A percentile compares a stretch with the other conserved stretches of the same genome.
These are phyloP conservation scores for Fusarium nematophilum DNA, from an alignment of 2,329 filamentous ascomycete species.

Conservation along the genomic window DNA sequence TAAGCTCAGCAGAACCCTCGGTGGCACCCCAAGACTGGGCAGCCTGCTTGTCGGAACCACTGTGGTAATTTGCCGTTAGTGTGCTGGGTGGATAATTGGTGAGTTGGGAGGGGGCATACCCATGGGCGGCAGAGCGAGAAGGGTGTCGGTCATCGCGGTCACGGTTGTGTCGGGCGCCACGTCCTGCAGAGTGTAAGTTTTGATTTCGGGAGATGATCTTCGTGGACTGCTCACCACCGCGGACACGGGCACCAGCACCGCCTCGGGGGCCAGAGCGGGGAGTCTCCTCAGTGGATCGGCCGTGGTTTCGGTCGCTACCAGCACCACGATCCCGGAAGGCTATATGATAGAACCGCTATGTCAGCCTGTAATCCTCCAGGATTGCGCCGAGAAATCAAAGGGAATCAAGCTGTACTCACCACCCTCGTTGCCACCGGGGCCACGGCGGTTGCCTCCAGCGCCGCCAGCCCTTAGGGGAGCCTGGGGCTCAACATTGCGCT, in stretches of 20 bases:
- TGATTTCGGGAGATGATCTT: background rate
- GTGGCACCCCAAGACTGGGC: slow-evolving; percentile 89
- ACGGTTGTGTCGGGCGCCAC: slow-evolving; percentile 64
- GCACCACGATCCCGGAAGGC: slow-evolving; percentile 91
- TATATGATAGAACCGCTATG: slow-evolving; percentile 54
- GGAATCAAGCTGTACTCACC: slow-evolving; percentile 67
- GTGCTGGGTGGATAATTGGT: background rate
- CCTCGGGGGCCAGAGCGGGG: slow-evolving; percentile 67
- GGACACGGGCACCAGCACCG: slow-evolving; percentile 71
- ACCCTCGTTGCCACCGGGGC: slow-evolving; percentile 82
- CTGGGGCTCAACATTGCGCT: slow-evolving; percentile 87
- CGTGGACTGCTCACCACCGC: slow-evolving; percentile 61
- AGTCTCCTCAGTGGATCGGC: slow-evolving; percentile 78
- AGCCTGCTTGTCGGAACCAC: slow-evolving; percentile 87
- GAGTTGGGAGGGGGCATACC: slow-evolving; percentile 53
- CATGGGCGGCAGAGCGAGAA: slow-evolving; percentile 53
- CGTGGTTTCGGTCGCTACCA: slow-evolving; percentile 84
- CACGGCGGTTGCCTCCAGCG: slow-evolving; percentile 61
- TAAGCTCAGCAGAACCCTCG: slow-evolving; percentile 85
- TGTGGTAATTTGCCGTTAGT: slow-evolving; percentile 50
- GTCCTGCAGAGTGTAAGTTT: slow-evolving; percentile 53
- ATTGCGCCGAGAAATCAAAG: no score
- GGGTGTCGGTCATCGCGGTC: slow-evolving; percentile 68
- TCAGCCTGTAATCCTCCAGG: no score
- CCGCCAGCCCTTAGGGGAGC: slow-evolving; percentile 64